These are phyloP conservation scores for Decorospora gaudefroyi DNA, from an alignment of 2,329 filamentous ascomycete genomes.

Conservation along the genomic window DNA sequence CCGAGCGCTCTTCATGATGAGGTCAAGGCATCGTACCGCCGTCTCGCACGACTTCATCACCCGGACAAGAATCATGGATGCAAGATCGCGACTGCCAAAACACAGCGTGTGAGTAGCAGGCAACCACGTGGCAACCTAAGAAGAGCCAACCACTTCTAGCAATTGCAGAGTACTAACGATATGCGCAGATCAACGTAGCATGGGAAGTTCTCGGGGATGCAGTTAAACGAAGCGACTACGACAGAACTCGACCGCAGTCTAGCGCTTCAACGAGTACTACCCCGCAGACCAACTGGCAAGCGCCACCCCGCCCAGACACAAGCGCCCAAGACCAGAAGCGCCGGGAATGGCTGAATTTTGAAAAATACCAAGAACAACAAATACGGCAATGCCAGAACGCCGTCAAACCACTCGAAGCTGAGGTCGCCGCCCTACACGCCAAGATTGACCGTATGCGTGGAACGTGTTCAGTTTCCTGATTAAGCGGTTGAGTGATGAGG, in stretches of 20 bases:
- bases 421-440: not conserved
- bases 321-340: slow-evolving; percentile 8
- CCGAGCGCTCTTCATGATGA: not conserved
- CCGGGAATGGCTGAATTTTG: slow-evolving; percentile 9
- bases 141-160: not conserved
- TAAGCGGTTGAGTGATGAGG: slow-evolving; percentile 2
- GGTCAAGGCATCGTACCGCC: slow-evolving; percentile 5
- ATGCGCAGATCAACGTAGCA: slow-evolving; percentile 7
- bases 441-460: slow-evolving; percentile 3
- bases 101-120: not conserved
- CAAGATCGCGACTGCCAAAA: not conserved
- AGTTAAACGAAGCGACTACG: not conserved
- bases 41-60: slow-evolving; percentile 8
- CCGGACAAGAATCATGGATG: slow-evolving; percentile 7
- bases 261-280: not conserved
- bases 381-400: slow-evolving; percentile 1
- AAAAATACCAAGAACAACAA: slow-evolving; percentile 3
- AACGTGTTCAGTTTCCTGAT: slow-evolving; percentile 3
- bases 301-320: not conserved
- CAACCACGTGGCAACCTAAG: too few relatives aligned
- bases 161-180: not conserved
- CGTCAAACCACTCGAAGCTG: not conserved
- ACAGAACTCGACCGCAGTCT: not conserved
- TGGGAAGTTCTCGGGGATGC: slow-evolving; percentile 9
- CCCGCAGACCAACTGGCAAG: not conserved